phyloP scores from a whole-genome alignment of 768 basidiomycete genomes.

The Peribolospora baueri region DNA sequence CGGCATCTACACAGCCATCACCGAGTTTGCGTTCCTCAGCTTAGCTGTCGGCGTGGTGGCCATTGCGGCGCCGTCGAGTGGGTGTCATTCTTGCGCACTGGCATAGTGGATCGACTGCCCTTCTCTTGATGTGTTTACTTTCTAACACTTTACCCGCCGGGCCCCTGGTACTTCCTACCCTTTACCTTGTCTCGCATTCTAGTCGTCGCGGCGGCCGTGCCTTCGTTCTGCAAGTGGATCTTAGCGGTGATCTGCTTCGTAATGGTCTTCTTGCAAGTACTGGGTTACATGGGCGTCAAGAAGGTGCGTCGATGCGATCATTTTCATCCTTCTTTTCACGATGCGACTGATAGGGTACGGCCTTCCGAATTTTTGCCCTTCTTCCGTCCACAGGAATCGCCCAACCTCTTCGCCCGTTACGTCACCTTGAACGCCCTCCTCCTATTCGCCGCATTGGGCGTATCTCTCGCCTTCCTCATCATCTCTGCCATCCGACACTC shows the following conservation, averaged over 20 bases:
- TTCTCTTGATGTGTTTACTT: not conserved
- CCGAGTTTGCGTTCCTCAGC: slow-evolving; percentile 45
- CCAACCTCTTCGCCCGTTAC: slow-evolving; percentile 15
- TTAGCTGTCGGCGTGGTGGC: slow-evolving; percentile 46
- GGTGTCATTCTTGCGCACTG: slow-evolving; percentile 15
- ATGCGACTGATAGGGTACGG: not conserved
- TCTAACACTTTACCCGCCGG: not conserved
- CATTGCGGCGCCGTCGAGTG: slow-evolving; percentile 55
- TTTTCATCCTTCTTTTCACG: not conserved
- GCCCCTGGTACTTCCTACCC: not conserved
- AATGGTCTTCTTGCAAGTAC: slow-evolving; percentile 45
- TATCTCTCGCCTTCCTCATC: slow-evolving; percentile 37
- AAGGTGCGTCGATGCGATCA: slow-evolving; percentile 26
- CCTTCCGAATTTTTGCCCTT: not conserved
- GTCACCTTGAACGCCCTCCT: slow-evolving; percentile 41
- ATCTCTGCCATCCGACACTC: slow-evolving; percentile 54
- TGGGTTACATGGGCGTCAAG: slow-evolving; percentile 68
- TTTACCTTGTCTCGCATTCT: not conserved
- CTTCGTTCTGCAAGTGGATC: slow-evolving; percentile 46
- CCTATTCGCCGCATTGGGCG: slow-evolving; percentile 36
- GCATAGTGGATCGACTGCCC: not conserved
- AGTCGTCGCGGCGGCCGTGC: slow-evolving; percentile 66
- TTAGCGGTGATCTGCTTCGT: slow-evolving; percentile 53
- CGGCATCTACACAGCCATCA: slow-evolving; percentile 59
- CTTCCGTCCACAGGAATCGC: not conserved